Evolutionary conservation across 805 yeast genomes (phyloP).

Genomic region (Priceomyces melissophilus): DNA sequence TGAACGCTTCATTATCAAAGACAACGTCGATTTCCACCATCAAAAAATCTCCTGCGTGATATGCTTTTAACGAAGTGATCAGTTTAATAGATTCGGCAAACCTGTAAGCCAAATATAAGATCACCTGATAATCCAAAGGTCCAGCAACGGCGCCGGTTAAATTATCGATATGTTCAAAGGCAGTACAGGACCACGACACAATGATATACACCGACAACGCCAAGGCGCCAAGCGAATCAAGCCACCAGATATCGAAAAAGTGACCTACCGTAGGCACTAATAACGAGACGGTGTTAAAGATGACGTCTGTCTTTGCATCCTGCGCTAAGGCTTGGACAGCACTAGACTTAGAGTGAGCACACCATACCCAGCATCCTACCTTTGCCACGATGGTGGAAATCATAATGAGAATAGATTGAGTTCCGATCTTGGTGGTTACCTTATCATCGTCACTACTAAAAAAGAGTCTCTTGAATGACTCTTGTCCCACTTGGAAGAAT

Average conservation of each 20-base stretch:
- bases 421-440: constrained; percentile 45
- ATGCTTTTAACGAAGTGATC: constrained; percentile 65
- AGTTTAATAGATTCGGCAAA: constrained; percentile 65
- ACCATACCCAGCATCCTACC: constrained; percentile 60
- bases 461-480: constrained; percentile 51
- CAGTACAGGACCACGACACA: constrained; percentile 58
- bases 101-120: constrained; percentile 63
- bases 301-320: constrained; percentile 75
- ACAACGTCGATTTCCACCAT: constrained; percentile 77
- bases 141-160: constrained; percentile 72
- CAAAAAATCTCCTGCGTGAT: constrained; percentile 74
- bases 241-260: constrained; percentile 57
- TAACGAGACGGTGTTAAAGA: constrained; percentile 69
- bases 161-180: constrained; percentile 70
- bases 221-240: constrained; percentile 74
- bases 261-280: constrained; percentile 65
- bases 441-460: constrained; percentile 25
- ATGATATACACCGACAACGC: constrained; percentile 60
- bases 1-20: constrained; percentile 39
- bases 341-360: constrained; percentile 55
- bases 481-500: constrained; percentile 68
- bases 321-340: constrained; percentile 78
- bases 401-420: constrained; percentile 59
- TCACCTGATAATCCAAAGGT: constrained; percentile 58
- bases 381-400: constrained; percentile 57